These are phyloP conservation scores for Ceratocystis papillata DNA, from an alignment of 2,329 filamentous ascomycete genomes.

Conservation along the genomic window DNA sequence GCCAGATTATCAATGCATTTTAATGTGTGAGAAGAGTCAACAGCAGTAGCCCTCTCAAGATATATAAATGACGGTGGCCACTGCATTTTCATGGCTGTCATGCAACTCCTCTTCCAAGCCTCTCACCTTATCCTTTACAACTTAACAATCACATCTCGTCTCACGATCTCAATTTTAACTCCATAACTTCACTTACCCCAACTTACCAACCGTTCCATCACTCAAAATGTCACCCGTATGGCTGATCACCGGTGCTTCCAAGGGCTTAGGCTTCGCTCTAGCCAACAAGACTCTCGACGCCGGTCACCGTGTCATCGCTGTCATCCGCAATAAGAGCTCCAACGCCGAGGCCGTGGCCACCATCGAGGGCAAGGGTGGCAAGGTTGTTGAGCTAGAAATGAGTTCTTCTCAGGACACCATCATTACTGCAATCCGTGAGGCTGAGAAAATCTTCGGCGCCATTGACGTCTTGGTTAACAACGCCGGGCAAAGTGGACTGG, in stretches of 20 bases:
- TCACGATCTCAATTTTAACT: neutral
- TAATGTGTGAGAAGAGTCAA: no score
- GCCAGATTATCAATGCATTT: no score
- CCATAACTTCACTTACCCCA: neutral
- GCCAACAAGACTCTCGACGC: slow-evolving; percentile 35
- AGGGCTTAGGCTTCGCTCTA: slow-evolving; percentile 38
- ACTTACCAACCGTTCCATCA: neutral
- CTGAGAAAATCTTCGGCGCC: slow-evolving; percentile 33
- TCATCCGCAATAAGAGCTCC: slow-evolving; percentile 34
- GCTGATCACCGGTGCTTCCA: slow-evolving; percentile 41
- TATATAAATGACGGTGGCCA: no score
- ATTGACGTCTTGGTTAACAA: slow-evolving; percentile 40
- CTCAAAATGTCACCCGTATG: slow-evolving; percentile 31
- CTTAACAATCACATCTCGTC: no score
- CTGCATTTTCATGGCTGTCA: no score
- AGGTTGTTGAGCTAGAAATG: slow-evolving; percentile 34
- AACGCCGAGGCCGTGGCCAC: slow-evolving; percentile 30
- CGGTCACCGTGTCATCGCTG: slow-evolving; percentile 41
- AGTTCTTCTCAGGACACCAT: slow-evolving; percentile 31
- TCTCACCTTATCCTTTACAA: no score
- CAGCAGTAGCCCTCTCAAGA: no score
- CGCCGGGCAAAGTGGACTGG: slow-evolving; percentile 36
- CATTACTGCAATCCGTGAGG: slow-evolving; percentile 32
- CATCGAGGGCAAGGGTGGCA: slow-evolving; percentile 29
- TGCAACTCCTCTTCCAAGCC: no score